Base-by-base conservation (phyloP, 345 rosid genomes). In the Acer saccharum region DNA sequence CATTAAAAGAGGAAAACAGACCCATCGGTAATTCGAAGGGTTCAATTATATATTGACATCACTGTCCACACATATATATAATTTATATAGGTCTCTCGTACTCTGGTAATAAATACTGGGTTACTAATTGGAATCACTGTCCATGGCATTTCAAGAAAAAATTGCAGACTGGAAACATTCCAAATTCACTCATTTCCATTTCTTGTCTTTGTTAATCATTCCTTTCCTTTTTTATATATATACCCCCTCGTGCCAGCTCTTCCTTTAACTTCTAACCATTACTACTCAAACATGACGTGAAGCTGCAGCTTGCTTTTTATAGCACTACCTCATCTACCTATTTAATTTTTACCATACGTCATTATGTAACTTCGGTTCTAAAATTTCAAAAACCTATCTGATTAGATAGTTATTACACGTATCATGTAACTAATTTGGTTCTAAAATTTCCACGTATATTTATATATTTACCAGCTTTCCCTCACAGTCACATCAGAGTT, bases 291-390 rank as follows among this genome's bases (percentile, higher is more conserved):
- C 48, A 72, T 10, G 77, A 82, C 64, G 65, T 68, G 69, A 76
- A 76, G 68, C 10, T 75, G 77, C 80, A 61, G 65, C 6, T 35
- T 43, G 46, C 74, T 66, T 78, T 82, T 75, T 76, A 76, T 80
- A 55, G n/a, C 46, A 43, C 72, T 46, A 46, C 50, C 50, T 46
- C 10, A 46, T 21, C 69, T 68, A 63, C 77, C 75, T 50, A 35
- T 17, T 54, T 10, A 65, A 66, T 57, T 25, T 70, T 35, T 4
- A 35, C 39, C 0, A 0, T 35, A 32, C 0, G 6, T 4, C 39
- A 35, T 35, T 35, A 35, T 4, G 6, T 35, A 35, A 4, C 6
- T 35, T 35, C 39, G 35, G 4, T 4, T 35, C 6, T 35, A 4
- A 35, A 35, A 4, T 35, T 35, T 35, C 39, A 0, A 35, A 35